Base-by-base conservation (phyloP, 2,329 filamentous ascomycete genomes). In the Aspergillus sclerotialis region DNA sequence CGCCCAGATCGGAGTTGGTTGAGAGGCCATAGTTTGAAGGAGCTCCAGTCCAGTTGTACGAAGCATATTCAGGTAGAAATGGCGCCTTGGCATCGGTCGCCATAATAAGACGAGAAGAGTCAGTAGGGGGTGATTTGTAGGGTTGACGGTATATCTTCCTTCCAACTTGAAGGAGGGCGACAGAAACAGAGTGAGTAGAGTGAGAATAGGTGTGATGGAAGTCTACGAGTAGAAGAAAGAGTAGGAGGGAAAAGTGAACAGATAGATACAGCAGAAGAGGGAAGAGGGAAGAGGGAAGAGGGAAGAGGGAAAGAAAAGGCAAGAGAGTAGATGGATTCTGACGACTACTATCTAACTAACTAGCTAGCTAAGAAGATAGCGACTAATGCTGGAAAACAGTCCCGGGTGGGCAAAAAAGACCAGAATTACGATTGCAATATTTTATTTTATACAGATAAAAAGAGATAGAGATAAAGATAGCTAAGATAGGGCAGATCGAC, bases 1-100 rank as follows among this genome's bases (percentile, higher is more conserved):
- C 86, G 50, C 86, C 86, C 37, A 76, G 70, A 42, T 73, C 70
- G 24, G 65, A 44, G 54, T 85, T 67, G 31, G 75, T 76, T 8
- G 63, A 37, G 6, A 61, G 46, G 7, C 49, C 45, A 38, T 60
- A 68, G 45, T 69, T 56, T 18, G 65, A 45, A 13, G 66, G 66
- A 30, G 64, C 60, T 25, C 66, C 65, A 8, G 62, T 61, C 65
- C 65, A 69, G 53, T 68, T 66, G 56, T 69, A 69, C 14, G 66
- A 69, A 14, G 66, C 65, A 52, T 68, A 69, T 30, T 64, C 54
- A 14, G 65, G 65, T 35, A 48, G 42, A 40, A 53, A 64, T 11
- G 52, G 49, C 37, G 48, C 43, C 32, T 47, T 45, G 36, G 46
- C 48, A 44, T 52, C 49, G 35, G 54, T 48, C 37, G 47, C 46